Base-by-base conservation (phyloP, 169 alveolate genomes). In the Plasmodium knowlesi region DNA sequence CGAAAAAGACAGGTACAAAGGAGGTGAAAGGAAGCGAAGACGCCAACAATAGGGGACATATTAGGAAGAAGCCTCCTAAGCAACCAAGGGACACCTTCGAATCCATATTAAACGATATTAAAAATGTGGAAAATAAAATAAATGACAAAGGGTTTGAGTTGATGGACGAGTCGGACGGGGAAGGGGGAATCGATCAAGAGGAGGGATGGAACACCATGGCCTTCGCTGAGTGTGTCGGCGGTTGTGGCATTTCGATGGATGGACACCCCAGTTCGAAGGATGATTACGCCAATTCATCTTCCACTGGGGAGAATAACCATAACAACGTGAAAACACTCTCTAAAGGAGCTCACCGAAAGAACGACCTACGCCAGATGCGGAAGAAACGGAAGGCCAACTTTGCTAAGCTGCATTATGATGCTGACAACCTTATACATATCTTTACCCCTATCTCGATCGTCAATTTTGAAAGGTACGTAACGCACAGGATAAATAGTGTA, bases 401-500 rank as follows among this genome's bases (percentile, higher is more conserved):
- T 86, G 14, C 22, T 5, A 30, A 76, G 41, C 43, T 86, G 0
- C 39, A 28, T 32, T 86, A 76, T 74, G 81, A 78, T 53, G 53
- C 32, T 2, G 79, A 76, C 19, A 86, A 76, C 8, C 82, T 86
- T 1, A 73, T 41, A 16, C 53, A 76, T 25, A 34, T 86, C 10
- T 37, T 86, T 8, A 46, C 19, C 2, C 16, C 34, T 46, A 10
- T 76, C 0, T 86, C 93, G 14, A 67, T 76, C 19, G 70, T 86
- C 19, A 86, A 86, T 86, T 86, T 86, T 9, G 74, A 86, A 54
- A 86, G 43, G 67, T 53, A 86, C 80, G 5, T 86, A 3, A 43
- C 54, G 19, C 79, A 30, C 28, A 76, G 80, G 67, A 86, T 86
- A 19, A 30, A 2, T 25, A 74, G 43, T 30, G 16, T 86, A 70